phyloP scores from a whole-genome alignment of 805 yeast species.

The Lipomyces sp. region DNA sequence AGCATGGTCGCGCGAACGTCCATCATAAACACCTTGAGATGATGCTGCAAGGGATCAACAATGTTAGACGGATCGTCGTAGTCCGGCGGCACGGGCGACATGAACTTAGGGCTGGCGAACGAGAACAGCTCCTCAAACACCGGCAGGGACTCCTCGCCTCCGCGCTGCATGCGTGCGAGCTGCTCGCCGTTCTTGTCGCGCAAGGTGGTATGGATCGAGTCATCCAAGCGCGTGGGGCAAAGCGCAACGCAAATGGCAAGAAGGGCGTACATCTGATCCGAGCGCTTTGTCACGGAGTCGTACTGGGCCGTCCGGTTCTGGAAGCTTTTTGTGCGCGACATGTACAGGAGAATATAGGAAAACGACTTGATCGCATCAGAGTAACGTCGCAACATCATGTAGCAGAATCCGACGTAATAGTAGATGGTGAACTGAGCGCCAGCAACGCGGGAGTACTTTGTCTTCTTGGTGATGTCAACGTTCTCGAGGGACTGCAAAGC shows the following conservation, averaged over 20 bases:
- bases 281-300: conserved; percentile 47
- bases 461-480: conserved; percentile 47
- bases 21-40: conserved; percentile 45
- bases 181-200: conserved; percentile 50
- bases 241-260: conserved; percentile 47
- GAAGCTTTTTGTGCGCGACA: conserved; percentile 47
- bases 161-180: conserved; percentile 43
- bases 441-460: conserved; percentile 48
- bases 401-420: conserved; percentile 52
- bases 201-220: conserved; percentile 44
- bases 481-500: conserved; percentile 50
- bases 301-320: conserved; percentile 44
- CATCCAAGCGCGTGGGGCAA: conserved; percentile 49
- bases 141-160: conserved; percentile 43
- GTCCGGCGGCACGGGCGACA: conserved; percentile 42
- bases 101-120: conserved; percentile 51
- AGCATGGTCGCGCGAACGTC: conserved; percentile 42
- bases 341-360: conserved; percentile 47
- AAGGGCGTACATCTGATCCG: conserved; percentile 52
- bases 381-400: conserved; percentile 50
- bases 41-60: conserved; percentile 45
- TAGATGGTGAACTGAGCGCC: conserved; percentile 52
- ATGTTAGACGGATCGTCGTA: conserved; percentile 34
- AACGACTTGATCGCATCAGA: conserved; percentile 50
- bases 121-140: conserved; percentile 47